Conservation (phyloP, 2,329 filamentous ascomycete genomes). For the Clonostachys chloroleuca region DNA sequence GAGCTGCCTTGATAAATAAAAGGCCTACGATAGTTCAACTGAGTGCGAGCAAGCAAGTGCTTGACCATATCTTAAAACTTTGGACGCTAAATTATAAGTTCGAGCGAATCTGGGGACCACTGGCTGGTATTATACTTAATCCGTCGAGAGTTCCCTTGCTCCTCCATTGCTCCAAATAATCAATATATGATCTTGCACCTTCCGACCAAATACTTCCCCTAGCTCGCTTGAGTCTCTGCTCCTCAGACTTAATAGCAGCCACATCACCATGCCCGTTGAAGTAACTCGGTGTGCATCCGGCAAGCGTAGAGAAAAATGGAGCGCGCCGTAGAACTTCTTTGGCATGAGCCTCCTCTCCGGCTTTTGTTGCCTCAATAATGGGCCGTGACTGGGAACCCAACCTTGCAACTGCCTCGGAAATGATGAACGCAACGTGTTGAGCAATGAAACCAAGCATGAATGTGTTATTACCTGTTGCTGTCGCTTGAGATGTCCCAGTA, state of each 20-base stretch:
- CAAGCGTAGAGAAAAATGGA: conserved; percentile 2
- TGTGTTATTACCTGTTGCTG: neutral
- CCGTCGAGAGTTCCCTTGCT: neutral
- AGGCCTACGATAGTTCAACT: too few relatives aligned
- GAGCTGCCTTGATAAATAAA: too few relatives aligned
- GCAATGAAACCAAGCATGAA: conserved; percentile 24
- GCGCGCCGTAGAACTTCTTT: conserved; percentile 21
- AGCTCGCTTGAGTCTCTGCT: neutral
- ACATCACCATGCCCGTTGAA: conserved; percentile 1
- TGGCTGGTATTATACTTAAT: neutral
- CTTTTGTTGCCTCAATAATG: conserved; percentile 8
- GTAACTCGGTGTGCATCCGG: conserved; percentile 4
- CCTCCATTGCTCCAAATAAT: conserved; percentile 1
- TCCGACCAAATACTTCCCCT: neutral
- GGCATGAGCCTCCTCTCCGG: conserved; percentile 13
- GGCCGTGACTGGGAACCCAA: neutral
- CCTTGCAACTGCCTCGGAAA: conserved; percentile 30
- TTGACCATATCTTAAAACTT: too few relatives aligned
- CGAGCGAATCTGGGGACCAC: too few relatives aligned
- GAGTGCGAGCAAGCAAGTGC: too few relatives aligned
- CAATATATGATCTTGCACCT: neutral
- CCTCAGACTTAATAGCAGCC: neutral
- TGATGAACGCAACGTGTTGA: conserved; percentile 34
- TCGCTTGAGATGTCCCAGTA: conserved; percentile 30
- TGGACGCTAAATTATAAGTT: too few relatives aligned